Conservation (phyloP, 2,329 filamentous ascomycete species). For the Trichoderma asperellum region DNA sequence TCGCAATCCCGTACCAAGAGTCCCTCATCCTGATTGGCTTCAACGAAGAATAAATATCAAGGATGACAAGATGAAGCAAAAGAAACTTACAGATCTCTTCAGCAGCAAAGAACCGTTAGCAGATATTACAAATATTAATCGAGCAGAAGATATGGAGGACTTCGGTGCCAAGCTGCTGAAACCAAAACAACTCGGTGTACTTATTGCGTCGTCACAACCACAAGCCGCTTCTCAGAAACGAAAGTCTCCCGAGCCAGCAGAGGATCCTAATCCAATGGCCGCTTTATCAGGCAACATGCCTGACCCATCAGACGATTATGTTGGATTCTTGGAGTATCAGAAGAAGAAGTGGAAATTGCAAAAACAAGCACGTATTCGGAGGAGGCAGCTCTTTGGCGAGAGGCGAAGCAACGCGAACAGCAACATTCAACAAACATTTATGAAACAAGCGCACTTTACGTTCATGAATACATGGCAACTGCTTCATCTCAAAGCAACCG, state of each 20-base stretch:
- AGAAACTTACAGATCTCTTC: constrained; percentile 96
- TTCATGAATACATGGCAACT: constrained; percentile 97
- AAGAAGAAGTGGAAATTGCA: constrained; percentile 99
- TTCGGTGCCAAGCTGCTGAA: constrained; percentile 72
- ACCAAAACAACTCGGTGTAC: constrained; percentile 60
- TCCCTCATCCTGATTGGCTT: constrained; percentile 95
- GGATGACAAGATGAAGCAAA: constrained; percentile 97
- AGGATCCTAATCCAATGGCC: constrained; percentile 77
- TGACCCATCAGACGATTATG: constrained; percentile 81
- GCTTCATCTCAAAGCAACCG: constrained; percentile 80
- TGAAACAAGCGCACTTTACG: constrained; percentile 86
- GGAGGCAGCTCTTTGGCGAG: constrained; percentile 92
- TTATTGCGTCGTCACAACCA: constrained; percentile 58
- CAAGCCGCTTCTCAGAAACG: constrained; percentile 63
- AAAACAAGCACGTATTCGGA: constrained; percentile 81
- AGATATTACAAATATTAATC: constrained; percentile 70
- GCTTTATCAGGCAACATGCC: constrained; percentile 84
- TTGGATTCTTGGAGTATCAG: constrained; percentile 87
- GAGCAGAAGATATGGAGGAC: constrained; percentile 76
- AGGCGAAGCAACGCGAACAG: constrained; percentile 57
- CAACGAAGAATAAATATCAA: constrained; percentile 91
- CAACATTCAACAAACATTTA: constrained; percentile 73
- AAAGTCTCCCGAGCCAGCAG: constrained; percentile 71
- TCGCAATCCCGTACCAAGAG: constrained; percentile 88
- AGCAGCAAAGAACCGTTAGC: constrained; percentile 66